phyloP scores from a whole-genome alignment of 2,329 filamentous ascomycete species.

The Phyllosticta citriasiana region DNA sequence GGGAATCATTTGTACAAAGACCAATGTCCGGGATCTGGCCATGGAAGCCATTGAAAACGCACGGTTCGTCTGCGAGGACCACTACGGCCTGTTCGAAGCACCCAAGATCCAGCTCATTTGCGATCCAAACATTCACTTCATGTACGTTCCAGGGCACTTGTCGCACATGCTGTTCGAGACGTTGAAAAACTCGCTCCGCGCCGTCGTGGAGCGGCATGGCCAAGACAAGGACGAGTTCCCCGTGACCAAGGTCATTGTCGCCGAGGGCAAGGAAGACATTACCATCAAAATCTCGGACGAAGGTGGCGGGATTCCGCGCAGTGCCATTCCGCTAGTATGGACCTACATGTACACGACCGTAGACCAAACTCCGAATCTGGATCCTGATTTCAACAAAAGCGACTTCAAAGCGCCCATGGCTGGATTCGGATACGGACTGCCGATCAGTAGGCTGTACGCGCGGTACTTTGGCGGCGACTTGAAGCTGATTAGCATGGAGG shows the following conservation, averaged over 20 bases:
- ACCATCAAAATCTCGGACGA: slow-evolving; percentile 98
- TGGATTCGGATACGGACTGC: slow-evolving; percentile 94
- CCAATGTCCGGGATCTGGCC: slow-evolving; percentile 87
- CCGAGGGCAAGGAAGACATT: slow-evolving; percentile 96
- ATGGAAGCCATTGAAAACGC: slow-evolving; percentile 98
- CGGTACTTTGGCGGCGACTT: slow-evolving; percentile 95
- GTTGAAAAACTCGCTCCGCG: slow-evolving; percentile 93
- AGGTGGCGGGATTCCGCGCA: slow-evolving; percentile 88
- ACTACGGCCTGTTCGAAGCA: slow-evolving; percentile 94
- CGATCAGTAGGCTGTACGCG: slow-evolving; percentile 88
- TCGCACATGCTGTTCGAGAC: slow-evolving; percentile 99
- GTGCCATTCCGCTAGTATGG: slow-evolving; percentile 94
- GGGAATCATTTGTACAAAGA: slow-evolving; percentile 98
- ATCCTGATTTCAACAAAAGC: slow-evolving; percentile 96
- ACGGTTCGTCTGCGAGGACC: slow-evolving; percentile 97
- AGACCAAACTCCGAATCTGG: slow-evolving; percentile 85
- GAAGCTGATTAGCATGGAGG: slow-evolving; percentile 98
- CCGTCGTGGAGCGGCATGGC: slow-evolving; percentile 90
- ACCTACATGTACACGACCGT: slow-evolving; percentile 99
- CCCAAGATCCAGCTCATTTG: slow-evolving; percentile 95
- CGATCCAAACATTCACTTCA: slow-evolving; percentile 89
- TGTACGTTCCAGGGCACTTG: slow-evolving; percentile 98
- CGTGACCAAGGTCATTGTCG: slow-evolving; percentile 93
- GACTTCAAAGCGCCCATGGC: slow-evolving; percentile 99
- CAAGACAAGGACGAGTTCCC: slow-evolving; percentile 94